Evolutionary conservation across 176 grass and related monocot genomes (phyloP).

Genomic region (Carex myosuroides): DNA sequence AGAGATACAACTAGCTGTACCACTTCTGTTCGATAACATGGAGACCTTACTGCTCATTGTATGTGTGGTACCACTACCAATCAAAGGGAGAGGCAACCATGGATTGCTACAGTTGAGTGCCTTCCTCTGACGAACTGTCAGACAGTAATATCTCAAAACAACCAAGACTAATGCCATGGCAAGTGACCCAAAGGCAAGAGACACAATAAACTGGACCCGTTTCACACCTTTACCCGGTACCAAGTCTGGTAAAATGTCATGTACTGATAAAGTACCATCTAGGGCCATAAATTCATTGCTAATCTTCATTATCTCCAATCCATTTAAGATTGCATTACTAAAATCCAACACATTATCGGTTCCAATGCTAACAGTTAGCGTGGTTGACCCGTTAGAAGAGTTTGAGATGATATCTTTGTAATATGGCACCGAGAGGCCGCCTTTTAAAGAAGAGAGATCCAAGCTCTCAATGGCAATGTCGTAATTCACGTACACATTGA

Average conservation of each 20-base stretch:
- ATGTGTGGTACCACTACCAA: slow-evolving; percentile 42
- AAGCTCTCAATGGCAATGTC: slow-evolving; percentile 38
- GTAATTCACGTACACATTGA: slow-evolving; percentile 72
- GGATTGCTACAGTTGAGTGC: slow-evolving; percentile 28
- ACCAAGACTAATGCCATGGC: slow-evolving; percentile 19
- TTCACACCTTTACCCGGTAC: not conserved
- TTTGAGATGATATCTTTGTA: slow-evolving; percentile 67
- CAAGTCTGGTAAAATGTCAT: slow-evolving; percentile 18
- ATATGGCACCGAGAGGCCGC: slow-evolving; percentile 47
- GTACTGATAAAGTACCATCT: slow-evolving; percentile 23
- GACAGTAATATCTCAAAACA: slow-evolving; percentile 29
- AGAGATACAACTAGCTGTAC: slow-evolving; percentile 65
- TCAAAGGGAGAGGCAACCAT: slow-evolving; percentile 31
- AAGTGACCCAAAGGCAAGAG: slow-evolving; percentile 36
- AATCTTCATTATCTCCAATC: slow-evolving; percentile 96
- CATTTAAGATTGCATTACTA: slow-evolving; percentile 70
- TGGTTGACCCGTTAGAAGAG: slow-evolving; percentile 66
- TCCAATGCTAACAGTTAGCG: slow-evolving; percentile 59
- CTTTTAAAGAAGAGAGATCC: slow-evolving; percentile 48
- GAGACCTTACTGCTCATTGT: slow-evolving; percentile 43
- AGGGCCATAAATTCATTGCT: slow-evolving; percentile 48
- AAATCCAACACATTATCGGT: slow-evolving; percentile 36
- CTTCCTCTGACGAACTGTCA: slow-evolving; percentile 34
- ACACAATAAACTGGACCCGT: slow-evolving; percentile 32
- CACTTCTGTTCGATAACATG: slow-evolving; percentile 55